Conservation (phyloP, 768 basidiomycete species). For the Lactifluus echinatus region DNA sequence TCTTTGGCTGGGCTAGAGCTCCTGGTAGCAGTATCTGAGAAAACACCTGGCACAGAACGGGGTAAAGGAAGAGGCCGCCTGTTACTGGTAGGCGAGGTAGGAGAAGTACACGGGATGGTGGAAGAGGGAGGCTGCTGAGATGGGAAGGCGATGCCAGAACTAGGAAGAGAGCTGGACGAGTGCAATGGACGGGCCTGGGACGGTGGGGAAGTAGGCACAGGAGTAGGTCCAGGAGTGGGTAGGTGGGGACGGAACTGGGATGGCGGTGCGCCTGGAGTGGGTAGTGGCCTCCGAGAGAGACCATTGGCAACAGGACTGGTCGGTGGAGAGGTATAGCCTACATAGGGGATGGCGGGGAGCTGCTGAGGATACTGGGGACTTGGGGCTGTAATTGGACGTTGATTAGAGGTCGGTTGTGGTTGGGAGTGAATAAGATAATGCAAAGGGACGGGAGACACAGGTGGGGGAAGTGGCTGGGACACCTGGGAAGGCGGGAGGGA, state of each 20-base stretch:
- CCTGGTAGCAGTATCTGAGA: background rate
- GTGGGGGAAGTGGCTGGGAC: background rate
- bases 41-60: background rate
- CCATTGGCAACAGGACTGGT: conserved; percentile 15
- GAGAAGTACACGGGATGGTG: conserved; percentile 8
- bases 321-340: conserved; percentile 8
- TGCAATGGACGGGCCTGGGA: background rate
- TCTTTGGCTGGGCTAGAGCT: conserved; percentile 18
- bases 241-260: conserved; percentile 14
- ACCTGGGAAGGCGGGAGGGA: background rate
- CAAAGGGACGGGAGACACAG: conserved; percentile 4
- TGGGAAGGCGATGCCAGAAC: background rate
- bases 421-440: conserved; percentile 5
- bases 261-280: conserved; percentile 18
- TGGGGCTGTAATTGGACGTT: conserved; percentile 15
- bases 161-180: background rate
- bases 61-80: conserved; percentile 19
- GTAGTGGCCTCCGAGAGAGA: conserved; percentile 17
- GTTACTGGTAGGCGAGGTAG: conserved; percentile 14
- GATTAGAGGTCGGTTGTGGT: background rate
- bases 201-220: conserved; percentile 9
- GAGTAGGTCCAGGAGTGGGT: conserved; percentile 20
- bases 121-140: background rate
- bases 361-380: conserved; percentile 20
- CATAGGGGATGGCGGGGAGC: conserved; percentile 5